Evolutionary conservation across 345 rosid species (phyloP), one percentile per base, ranked within the genome.

Genomic region (Hypericum androsaemum): DNA sequence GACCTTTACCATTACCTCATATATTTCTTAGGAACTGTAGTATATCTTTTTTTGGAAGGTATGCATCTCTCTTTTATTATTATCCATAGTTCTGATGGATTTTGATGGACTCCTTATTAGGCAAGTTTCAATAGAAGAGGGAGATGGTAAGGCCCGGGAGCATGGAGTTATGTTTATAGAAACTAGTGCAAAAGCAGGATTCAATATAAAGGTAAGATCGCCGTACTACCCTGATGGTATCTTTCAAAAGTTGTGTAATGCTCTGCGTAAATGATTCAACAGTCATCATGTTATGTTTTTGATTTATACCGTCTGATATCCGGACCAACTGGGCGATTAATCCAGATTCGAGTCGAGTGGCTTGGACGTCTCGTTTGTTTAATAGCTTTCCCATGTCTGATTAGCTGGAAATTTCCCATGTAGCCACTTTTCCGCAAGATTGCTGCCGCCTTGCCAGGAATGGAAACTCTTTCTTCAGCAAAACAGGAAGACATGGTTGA

Each of bases 401-500:
- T 22, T 22, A 22, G 32, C 32, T 22, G 32, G 32, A 22, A 22
- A 22, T 22, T 22, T 22, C 2, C 32, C 32, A 22, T 56, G 74
- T 80, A 90, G 96, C 95, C 98, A 45, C 64, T 90, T 0, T 90
- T 87, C 70, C 88, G 96, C 54, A 87, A 90, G 81, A 87, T 90
- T 16, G 84, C 98, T 10, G 90, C 94, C 4, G 95, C 95, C 40
- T 77, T 92, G 65, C 96, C 98, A 10, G 96, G 98, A 46, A 87
- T 92, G 96, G 98, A 87, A 65, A 75, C 92, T 0, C 79, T 90
- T 48, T 78, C 94, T 7, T 83, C 98, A 12, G 71, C 95, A 5
- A 87, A 79, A 63, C 88, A 80, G 63, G 98, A 79, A 70, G 96
- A 90, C 73, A 90, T 90, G 98, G 96, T 87, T 35, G 98, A 90